phyloP scores from a whole-genome alignment of 169 alveolate species.

The Cryptosporidium ubiquitum region DNA sequence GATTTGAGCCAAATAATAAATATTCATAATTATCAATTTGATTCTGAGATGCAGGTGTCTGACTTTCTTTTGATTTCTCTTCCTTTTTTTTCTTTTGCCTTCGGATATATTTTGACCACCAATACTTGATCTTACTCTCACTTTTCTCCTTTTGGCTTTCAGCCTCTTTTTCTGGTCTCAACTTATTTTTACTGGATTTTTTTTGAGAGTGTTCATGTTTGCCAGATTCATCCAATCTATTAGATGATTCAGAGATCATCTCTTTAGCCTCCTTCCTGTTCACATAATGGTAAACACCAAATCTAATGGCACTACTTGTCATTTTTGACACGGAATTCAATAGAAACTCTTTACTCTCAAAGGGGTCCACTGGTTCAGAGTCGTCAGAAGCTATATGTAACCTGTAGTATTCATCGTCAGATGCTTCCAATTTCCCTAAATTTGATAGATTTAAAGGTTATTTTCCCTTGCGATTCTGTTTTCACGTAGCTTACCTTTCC shows the following conservation, averaged over 20 bases:
- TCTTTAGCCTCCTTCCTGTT: neutral
- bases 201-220: neutral
- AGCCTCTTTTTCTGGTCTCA: neutral
- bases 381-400: constrained; percentile 56
- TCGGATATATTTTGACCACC: constrained; percentile 28
- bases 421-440: constrained; percentile 53
- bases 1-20: constrained; percentile 26
- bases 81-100: constrained; percentile 39
- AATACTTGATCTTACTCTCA: neutral
- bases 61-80: neutral
- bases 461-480: neutral
- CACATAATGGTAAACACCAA: constrained; percentile 40
- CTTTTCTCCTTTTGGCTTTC: neutral
- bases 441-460: neutral
- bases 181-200: neutral
- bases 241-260: too few relatives aligned
- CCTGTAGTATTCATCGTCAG: constrained; percentile 46
- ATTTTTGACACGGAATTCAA: constrained; percentile 18
- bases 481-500: constrained; percentile 28
- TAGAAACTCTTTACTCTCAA: constrained; percentile 31
- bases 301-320: constrained; percentile 33
- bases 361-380: constrained; percentile 70
- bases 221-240: neutral
- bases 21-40: constrained; percentile 8
- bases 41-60: neutral